These are phyloP conservation scores for Colletotrichum agaves DNA, from an alignment of 2,329 filamentous ascomycete species.

Conservation along the genomic window DNA sequence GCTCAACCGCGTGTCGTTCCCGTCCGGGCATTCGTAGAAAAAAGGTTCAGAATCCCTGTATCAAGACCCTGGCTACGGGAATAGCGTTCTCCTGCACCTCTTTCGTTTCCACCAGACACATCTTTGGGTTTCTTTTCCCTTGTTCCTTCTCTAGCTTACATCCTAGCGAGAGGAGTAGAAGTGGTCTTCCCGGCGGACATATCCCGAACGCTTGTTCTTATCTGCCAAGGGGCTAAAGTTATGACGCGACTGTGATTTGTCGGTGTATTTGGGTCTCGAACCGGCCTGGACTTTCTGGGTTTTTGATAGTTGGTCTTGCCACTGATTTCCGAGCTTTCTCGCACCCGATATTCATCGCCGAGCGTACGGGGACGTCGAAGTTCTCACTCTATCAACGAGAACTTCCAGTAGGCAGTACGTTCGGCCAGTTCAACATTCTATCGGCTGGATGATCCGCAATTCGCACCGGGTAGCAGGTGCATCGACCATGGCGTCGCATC, in stretches of 20 bases:
- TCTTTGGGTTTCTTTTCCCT: slow-evolving; percentile 9
- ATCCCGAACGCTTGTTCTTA: slow-evolving; percentile 20
- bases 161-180: slow-evolving; percentile 8
- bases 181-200: slow-evolving; percentile 16
- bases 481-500: background rate
- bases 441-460: slow-evolving; percentile 13
- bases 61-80: slow-evolving; percentile 11
- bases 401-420: background rate
- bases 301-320: slow-evolving; percentile 3
- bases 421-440: background rate
- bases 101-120: background rate
- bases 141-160: background rate
- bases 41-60: background rate
- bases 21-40: slow-evolving; percentile 20
- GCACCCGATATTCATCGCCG: slow-evolving; percentile 3
- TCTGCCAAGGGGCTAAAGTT: slow-evolving; percentile 17
- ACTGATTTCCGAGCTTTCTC: slow-evolving; percentile 18
- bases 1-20: slow-evolving; percentile 27
- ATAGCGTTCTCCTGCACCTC: slow-evolving; percentile 18
- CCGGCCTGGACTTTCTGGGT: slow-evolving; percentile 7
- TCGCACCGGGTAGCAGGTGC: background rate
- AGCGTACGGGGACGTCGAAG: background rate
- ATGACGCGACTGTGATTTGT: slow-evolving; percentile 29
- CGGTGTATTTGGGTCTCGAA: slow-evolving; percentile 16
- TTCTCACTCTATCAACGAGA: background rate